Evolutionary conservation across 768 basidiomycete genomes (phyloP), one percentile per base, ranked within the genome.

Genomic region (Pholiota conissans): DNA sequence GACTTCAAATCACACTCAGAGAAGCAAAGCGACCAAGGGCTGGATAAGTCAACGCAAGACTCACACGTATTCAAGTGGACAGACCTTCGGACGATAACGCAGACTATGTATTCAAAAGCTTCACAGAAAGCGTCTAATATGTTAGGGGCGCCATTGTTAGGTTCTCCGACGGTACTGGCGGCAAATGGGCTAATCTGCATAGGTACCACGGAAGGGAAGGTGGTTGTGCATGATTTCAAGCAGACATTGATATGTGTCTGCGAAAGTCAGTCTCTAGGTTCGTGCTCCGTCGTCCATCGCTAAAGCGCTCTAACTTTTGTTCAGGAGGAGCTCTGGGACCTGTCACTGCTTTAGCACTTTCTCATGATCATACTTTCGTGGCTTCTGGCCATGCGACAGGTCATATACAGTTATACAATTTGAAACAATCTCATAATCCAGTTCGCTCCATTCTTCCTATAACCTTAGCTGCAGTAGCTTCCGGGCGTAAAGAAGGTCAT

Each of bases 341-440:
- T 13, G 90, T 94, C 7, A 95, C 91, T n/a, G 90, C 95, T 1
- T 72, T 99, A 13, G 88, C 93, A 0, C 76, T 99, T 46, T 97
- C 95, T 8, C 86, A 92, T 64, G 97, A 99, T 68, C 93, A 94
- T 63, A 98, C 95, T 1, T 97, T 87, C 69, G 78, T 98, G 49
- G 96, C 89, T 0, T 89, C 89, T 2, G 97, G 97, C 0, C 93
- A 98, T 72, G 77, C 84, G 5, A 81, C 81, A 2, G 97, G 96
- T 3, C 80, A 93, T 63, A 85, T 99, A 46, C 89, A 91, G 65
- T 79, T 99, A 1, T 98, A 89, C 69, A 87, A 96, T 60, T 71
- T 98, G 52, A 80, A 85, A 56, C 82, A 84, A 27, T 87, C 90
- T 1, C 79, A 84, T 52, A 75, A 69, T 1, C 88, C 92, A 18